Base-by-base conservation (phyloP, 2,329 filamentous ascomycete genomes). In the Aspergillus tamarii region DNA sequence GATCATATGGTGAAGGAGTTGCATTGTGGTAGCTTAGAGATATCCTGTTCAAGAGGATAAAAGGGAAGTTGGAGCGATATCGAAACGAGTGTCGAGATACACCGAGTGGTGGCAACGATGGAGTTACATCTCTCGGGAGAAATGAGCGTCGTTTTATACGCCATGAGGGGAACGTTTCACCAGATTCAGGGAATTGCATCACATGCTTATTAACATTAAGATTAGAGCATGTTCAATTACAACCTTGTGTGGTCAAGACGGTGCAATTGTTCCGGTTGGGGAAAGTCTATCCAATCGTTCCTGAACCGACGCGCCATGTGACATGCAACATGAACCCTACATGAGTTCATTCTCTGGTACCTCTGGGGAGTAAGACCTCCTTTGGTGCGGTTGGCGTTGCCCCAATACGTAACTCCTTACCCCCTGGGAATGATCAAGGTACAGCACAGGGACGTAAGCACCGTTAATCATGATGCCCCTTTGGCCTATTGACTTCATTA, bases 1-100 rank as follows among this genome's bases (percentile, higher is more conserved):
- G 70, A 80, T 61, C 36, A 76, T 48, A 55, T 70, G 63, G 64
- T 67, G 64, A 21, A 69, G 71, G 69, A 78, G 73, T 62, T 77
- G 71, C 77, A 79, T 79, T 57, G 70, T 77, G 67, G 60, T 56
- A 26, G 14, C 39, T 19, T n/a, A 11, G 12, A 34, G 28, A 6
- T 11, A 7, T 2, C 19, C 19, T 30, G 26, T 10, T 10, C 9
- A 52, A 19, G 28, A 21, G 48, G 12, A 10, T 30, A 50, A 23
- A 26, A 14, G 3, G 11, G 21, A 26, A 14, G 11, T 16, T 26
- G 26, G 7, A 28, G 8, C 16, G 14, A 43, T 16, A 32, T 26
- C 14, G 19, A 56, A 61, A 61, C 26, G 59, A 61, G 52, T 48
- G 59, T 56, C 36, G 26, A 54, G 26, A 41, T 43, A 4, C 48